Conservation (phyloP, 257 asterid genomes). For the Ilex aquifolium region DNA sequence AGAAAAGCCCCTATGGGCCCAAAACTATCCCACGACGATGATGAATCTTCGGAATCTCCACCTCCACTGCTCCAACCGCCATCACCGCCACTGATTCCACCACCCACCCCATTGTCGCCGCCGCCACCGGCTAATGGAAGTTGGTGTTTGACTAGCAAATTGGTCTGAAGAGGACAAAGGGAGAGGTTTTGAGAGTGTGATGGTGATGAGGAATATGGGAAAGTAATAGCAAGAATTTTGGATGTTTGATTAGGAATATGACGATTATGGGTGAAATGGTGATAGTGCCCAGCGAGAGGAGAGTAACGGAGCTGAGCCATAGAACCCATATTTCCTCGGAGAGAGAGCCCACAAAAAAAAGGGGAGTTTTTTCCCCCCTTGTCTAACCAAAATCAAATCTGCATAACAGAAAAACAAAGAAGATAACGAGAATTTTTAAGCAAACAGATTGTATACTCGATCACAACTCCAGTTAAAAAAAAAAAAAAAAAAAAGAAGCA, state of each 20-base stretch:
- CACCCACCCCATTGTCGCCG: slow-evolving; percentile 12
- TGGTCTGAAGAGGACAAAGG: background rate
- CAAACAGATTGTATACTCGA: too few relatives aligned
- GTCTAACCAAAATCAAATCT: too few relatives aligned
- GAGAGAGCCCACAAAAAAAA: background rate
- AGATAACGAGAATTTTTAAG: too few relatives aligned
- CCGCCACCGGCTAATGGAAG: slow-evolving; percentile 20
- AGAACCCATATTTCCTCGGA: slow-evolving; percentile 14
- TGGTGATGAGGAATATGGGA: background rate
- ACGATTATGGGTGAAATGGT: background rate
- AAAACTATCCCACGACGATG: slow-evolving; percentile 37
- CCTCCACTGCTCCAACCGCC: slow-evolving; percentile 34
- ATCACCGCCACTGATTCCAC: slow-evolving; percentile 23
- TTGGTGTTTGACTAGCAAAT: slow-evolving; percentile 10
- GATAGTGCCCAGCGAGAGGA: slow-evolving; percentile 15
- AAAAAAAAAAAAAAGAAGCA: too few relatives aligned
- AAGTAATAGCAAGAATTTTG: background rate
- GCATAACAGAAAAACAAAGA: too few relatives aligned
- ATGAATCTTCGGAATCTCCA: slow-evolving; percentile 40
- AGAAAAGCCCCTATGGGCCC: slow-evolving; percentile 79
- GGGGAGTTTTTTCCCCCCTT: background rate
- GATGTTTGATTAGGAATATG: background rate
- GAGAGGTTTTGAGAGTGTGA: background rate
- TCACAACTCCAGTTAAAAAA: too few relatives aligned
- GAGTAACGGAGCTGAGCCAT: slow-evolving; percentile 31